These are phyloP conservation scores for Vachellia collinsii DNA, from an alignment of 306 rosid genomes.

Conservation along the genomic window DNA sequence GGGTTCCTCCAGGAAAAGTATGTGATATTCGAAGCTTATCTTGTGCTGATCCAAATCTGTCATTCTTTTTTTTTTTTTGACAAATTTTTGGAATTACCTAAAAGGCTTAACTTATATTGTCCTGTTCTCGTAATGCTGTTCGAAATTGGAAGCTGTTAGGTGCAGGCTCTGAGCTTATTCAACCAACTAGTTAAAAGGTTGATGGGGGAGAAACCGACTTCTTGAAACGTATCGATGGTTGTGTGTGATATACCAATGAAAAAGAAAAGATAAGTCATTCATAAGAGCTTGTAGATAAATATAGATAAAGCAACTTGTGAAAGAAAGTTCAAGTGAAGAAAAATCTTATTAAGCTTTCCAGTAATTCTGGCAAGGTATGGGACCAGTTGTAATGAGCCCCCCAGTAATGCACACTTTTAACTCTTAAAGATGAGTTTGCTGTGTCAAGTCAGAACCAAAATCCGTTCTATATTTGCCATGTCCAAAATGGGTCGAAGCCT, in stretches of 20 bases:
- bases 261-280: background rate
- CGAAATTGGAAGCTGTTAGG: conserved; percentile 1
- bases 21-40: background rate
- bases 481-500: conserved; percentile 8
- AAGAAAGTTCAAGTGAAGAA: conserved; percentile 8
- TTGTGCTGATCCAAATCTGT: background rate
- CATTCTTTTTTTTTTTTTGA: background rate
- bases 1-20: background rate
- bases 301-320: conserved; percentile 20
- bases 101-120: background rate
- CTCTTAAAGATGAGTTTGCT: background rate
- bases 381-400: background rate
- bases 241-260: background rate
- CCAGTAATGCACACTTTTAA: background rate
- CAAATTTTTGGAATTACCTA: background rate
- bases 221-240: conserved; percentile 1
- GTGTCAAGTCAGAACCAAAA: background rate
- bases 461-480: conserved; percentile 10
- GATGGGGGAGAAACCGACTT: background rate
- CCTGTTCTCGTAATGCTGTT: conserved; percentile 28
- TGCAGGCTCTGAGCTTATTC: background rate
- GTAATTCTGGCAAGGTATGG: background rate
- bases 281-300: background rate
- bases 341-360: background rate
- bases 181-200: background rate